Evolutionary conservation across 441 rosid genomes (phyloP), one percentile per base, ranked within the genome.

Genomic region (Eruca vesicaria): DNA sequence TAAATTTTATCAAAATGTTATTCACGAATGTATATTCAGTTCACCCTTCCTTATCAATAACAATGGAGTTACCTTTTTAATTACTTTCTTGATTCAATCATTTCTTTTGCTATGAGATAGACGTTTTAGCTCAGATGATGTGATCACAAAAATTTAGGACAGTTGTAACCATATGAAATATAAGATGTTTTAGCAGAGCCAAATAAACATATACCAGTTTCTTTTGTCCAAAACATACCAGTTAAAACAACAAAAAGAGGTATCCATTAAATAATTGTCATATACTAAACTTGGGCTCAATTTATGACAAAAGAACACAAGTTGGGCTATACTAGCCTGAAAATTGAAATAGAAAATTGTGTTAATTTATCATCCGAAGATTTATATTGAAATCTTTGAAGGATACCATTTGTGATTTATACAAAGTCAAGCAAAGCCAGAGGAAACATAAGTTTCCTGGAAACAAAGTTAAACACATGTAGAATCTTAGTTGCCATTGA

Each of bases 21-120:
- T 69, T 12, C 75, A 70, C 52, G 16, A 32, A 31, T 63, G 79
- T 76, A 70, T 69, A 76, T 69, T 41, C 53, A 45, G 20, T 50
- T 50, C 71, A 69, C 57, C 59, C 29, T 69, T 56, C 52, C 31
- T 69, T 41, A 43, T 64, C 61, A 64, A 76, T 63, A 70, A 70
- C 32, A 76, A 56, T 69, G 35, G 36, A 61, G 4, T 36, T 38
- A 35, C 18, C 5, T 10, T 36, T 52, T 32, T 3, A 26, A 7
- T n/a, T 61, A 62, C 12, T 48, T 20, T 48, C 35, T 32, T 32
- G n/a, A 23, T 52, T 52, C 1, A 2, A 9, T 61, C 8, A 11
- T 28, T 4, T 41, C 0, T 10, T 26, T 15, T 38, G 50, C 18
- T 6, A 48, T 35, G 56, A 15, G 15, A 12, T 43, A 41, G 45